Base-by-base conservation (phyloP, 805 yeast species). In the Candida germanica region DNA sequence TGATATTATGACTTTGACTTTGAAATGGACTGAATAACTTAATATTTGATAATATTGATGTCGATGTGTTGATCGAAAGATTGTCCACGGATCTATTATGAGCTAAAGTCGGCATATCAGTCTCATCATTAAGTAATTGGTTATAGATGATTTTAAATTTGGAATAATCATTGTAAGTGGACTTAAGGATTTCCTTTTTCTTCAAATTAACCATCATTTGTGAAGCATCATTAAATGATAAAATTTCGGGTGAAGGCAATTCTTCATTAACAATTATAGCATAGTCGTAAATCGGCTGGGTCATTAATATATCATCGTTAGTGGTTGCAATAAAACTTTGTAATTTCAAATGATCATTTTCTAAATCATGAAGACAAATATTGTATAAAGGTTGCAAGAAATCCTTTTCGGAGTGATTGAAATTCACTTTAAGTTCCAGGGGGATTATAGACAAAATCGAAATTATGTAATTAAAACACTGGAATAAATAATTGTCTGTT, bases 401-500 rank as follows among this genome's bases (percentile, higher is more conserved):
- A 22, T 40, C 43, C 17, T 34, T 31, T n/a, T 33, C 33, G 11
- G 38, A 8, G 42, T 26, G 29, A 42, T 45, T 23, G 59, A 33
- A 33, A 8, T 35, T 30, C 16, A 40, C 54, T 4, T 59, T 51
- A 11, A 77, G 56, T 29, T 79, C 83, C 35, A 69, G 64, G 0
- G 93, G 91, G 3, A 83, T 66, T 2, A 80, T 60, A 1, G 86
- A 72, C n/a, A 85, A 50, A 10, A 82, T 61, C 3, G 84, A 68
- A 0, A 83, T 50, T 17, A 82, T 61, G 50, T 80, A 83, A 4
- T 77, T 67, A 53, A 73, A 76, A 11, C 77, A 67, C 31, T 79
- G 56, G 17, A 53, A 33, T 14, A 38, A 40, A 26, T 40, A 58
- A 36, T 47, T 48, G 30, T 50, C 46, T 12, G 9, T 35, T 54